Conservation (phyloP, 2,329 filamentous ascomycete genomes). For the Cadophora gregata region DNA sequence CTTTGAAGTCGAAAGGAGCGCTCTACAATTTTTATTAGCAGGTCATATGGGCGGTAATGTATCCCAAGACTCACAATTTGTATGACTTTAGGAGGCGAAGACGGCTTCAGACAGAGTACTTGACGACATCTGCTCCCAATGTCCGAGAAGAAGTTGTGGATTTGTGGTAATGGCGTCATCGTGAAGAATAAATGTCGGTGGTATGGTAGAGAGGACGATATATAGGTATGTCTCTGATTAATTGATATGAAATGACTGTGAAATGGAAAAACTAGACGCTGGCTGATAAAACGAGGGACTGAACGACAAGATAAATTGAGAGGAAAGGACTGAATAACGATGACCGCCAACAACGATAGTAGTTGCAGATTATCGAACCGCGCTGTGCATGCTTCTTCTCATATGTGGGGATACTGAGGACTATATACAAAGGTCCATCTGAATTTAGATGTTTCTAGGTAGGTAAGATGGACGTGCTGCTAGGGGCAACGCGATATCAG, state of each 20-base stretch:
- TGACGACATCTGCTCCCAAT: conserved; percentile 53
- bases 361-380: conserved; percentile 8
- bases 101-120: conserved; percentile 48
- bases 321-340: conserved; percentile 31
- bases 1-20: conserved; percentile 63
- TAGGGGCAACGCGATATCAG: conserved; percentile 38
- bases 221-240: conserved; percentile 6
- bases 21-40: conserved; percentile 51
- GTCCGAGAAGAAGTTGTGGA: conserved; percentile 50
- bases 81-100: conserved; percentile 48
- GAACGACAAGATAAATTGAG: conserved; percentile 23
- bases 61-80: conserved; percentile 52
- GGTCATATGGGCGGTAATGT: conserved; percentile 13
- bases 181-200: background rate
- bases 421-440: conserved; percentile 16
- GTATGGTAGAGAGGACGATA: background rate
- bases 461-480: conserved; percentile 32
- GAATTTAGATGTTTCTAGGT: conserved; percentile 16
- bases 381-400: background rate
- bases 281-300: conserved; percentile 28
- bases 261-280: conserved; percentile 25
- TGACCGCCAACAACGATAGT: conserved; percentile 23
- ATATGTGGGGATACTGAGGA: background rate
- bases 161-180: conserved; percentile 21
- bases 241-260: conserved; percentile 14